Percentiles rank a stretch among this genome's conserved stretches.
phyloP scores from a whole-genome alignment of 1,284 basidiomycete species.

The Ceratobasidium sp. region DNA sequence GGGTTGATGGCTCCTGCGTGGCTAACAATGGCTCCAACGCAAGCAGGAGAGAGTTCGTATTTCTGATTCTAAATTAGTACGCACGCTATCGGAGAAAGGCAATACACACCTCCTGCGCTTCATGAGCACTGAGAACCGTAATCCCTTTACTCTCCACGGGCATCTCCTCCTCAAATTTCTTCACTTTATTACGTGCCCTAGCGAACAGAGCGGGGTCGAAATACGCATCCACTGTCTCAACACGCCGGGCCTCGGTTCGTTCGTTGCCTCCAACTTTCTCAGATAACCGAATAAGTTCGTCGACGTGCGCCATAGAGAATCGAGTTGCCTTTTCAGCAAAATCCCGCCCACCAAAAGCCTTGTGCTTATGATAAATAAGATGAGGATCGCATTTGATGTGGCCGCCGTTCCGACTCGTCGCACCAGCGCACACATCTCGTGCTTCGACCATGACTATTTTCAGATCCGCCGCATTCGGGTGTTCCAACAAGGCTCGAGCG shows the following conservation, averaged over 20 bases:
- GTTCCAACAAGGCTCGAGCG: slow-evolving; percentile 66
- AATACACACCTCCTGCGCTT: slow-evolving; percentile 40
- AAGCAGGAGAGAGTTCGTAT: slow-evolving; percentile 60
- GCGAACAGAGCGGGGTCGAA: slow-evolving; percentile 59
- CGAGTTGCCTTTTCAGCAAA: slow-evolving; percentile 68
- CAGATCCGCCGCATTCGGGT: slow-evolving; percentile 53
- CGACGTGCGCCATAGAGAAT: slow-evolving; percentile 70
- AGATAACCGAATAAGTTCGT: slow-evolving; percentile 63
- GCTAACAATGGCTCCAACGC: slow-evolving; percentile 64
- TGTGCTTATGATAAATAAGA: slow-evolving; percentile 15
- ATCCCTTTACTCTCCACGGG: slow-evolving; percentile 61
- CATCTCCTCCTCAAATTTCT: slow-evolving; percentile 61
- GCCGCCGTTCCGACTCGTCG: slow-evolving; percentile 78
- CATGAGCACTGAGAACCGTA: slow-evolving; percentile 56
- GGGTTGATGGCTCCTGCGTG: slow-evolving; percentile 68
- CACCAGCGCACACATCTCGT: slow-evolving; percentile 75
- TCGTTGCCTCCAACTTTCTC: slow-evolving; percentile 63
- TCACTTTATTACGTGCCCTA: slow-evolving; percentile 60
- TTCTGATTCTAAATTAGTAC: slow-evolving; percentile 51
- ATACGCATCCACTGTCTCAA: slow-evolving; percentile 66
- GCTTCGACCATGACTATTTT: slow-evolving; percentile 75
- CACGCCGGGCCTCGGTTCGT: slow-evolving; percentile 61
- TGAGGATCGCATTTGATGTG: slow-evolving; percentile 61
- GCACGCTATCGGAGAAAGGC: no score
- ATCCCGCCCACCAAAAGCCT: slow-evolving; percentile 48